Evolutionary conservation across 768 basidiomycete species (phyloP).

Genomic region (Hemileccinum rubropunctum): DNA sequence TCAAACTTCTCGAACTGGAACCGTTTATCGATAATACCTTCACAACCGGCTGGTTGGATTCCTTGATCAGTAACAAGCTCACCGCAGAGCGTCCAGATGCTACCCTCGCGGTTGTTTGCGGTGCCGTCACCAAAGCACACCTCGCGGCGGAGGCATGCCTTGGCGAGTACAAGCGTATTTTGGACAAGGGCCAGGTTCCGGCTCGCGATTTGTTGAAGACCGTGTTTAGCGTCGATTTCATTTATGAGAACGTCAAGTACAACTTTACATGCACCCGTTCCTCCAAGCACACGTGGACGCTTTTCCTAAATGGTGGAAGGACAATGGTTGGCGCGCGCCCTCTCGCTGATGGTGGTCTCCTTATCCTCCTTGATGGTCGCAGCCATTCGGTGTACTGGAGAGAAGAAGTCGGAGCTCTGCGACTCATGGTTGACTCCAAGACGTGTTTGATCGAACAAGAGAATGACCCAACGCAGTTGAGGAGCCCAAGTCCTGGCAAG

Average conservation of each 20-base stretch:
- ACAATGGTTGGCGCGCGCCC: conserved; percentile 91
- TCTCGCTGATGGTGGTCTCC: conserved; percentile 91
- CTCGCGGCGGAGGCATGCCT: conserved; percentile 87
- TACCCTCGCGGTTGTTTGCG: conserved; percentile 91
- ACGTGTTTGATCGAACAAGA: conserved; percentile 99
- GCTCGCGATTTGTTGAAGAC: conserved; percentile 93
- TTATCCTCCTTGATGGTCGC: conserved; percentile 87
- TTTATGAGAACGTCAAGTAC: conserved; percentile 93
- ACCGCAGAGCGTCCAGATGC: conserved; percentile 96
- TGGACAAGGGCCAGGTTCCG: conserved; percentile 98
- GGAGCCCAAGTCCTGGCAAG: conserved; percentile 96
- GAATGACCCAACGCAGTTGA: conserved; percentile 96
- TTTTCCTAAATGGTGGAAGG: conserved; percentile 94
- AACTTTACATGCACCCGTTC: conserved; percentile 94
- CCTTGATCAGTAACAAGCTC: conserved; percentile 93
- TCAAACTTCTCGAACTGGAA: conserved; percentile 93
- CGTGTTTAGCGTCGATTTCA: conserved; percentile 95
- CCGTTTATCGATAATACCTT: conserved; percentile 97
- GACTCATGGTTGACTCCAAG: conserved; percentile 94
- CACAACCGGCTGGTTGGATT: conserved; percentile 98
- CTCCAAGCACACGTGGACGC: conserved; percentile 84
- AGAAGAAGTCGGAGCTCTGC: conserved; percentile 92
- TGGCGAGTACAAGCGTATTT: conserved; percentile 88
- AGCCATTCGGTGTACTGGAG: conserved; percentile 98
- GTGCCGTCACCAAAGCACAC: conserved; percentile 93